Evolutionary conservation across 2,329 filamentous ascomycete genomes (phyloP), one percentile per base, ranked within the genome.

Genomic region (Paecilomyces formosus): DNA sequence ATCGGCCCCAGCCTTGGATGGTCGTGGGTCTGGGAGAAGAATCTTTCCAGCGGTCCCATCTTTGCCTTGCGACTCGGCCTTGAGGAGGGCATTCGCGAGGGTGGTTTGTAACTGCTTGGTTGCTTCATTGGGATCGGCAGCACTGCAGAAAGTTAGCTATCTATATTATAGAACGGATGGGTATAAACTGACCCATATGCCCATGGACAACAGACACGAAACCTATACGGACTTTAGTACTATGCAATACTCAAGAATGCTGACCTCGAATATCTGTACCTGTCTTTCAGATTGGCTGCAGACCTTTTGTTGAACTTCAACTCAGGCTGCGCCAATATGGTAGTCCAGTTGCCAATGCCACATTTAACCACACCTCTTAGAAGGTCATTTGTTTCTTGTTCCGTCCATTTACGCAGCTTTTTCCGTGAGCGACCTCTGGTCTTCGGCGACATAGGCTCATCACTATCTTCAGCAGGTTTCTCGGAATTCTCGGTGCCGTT

Each of bases 331-430:
- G 81, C 75, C 26, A 86, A 68, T 18, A 88, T 87, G 62, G 80
- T 81, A 58, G 84, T 87, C 85, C 85, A 88, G 61, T 79, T 85
- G 2, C 85, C 85, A 60, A 86, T 82, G 1, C 85, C 85, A 64
- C 83, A 85, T 61, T 78, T 81, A 39, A 81, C 77, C 8, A 86
- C 85, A 0, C 85, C 85, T 58, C 79, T 74, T 12, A 87, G 72
- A 26, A 88, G 68, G 62, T 82, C 76, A 28, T 75, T 76, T 0
- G 84, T 87, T 68, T 88, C 85, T 61, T 84, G 75, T n/a, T 85
- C 80, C 1, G 81, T 81, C 85, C 85, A 88, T 63, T 72, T 78
- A 57, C 75, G 70, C 13, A 78, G 58, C 61, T 79, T 82, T 57
- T 82, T 84, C 53, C 78, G 74, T 51, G 78, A 76, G 55, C 77